Evolutionary conservation across 331 rosid genomes (phyloP), one percentile per base, ranked within the genome.

Genomic region (Cucumis variabilis): DNA sequence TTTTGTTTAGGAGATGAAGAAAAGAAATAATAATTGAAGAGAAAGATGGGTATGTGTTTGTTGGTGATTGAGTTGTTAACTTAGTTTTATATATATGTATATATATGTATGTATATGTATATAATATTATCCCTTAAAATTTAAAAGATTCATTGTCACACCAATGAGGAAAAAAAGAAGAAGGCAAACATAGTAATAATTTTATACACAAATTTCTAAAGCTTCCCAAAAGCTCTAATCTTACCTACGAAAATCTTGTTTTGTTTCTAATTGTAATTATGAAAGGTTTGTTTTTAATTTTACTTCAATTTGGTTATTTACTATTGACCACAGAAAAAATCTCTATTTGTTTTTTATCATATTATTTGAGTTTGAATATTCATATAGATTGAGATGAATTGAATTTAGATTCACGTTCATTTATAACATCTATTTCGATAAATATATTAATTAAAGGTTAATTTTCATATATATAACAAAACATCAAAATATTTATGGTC

Each of bases 21-120:
- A 46, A 23, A 46, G 6, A 74, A 37, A 10, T 28, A 80, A 82
- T 82, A 30, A 82, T n/a, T 41, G 84, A 48, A 11, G 41, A n/a
- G 27, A 19, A 37, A 55, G 7, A 3, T 13, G 25, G 63, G 4
- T 60, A 21, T 62, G 72, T 41, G 86, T 83, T 44, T 23, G 76
- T 85, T 85, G 17, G 69, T 67, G 80, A 85, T 85, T 85, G 87
- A 71, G 66, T 85, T 70, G n/a, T n/a, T n/a, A 51, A n/a, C n/a
- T 51, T 53, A 46, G 87, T n/a, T n/a, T n/a, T n/a, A n/a, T n/a
- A n/a, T n/a, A n/a, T n/a, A n/a, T n/a, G n/a, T n/a, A n/a, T n/a
- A n/a, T n/a, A n/a, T n/a, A n/a, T n/a, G n/a, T n/a, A n/a, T n/a
- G n/a, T 60, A 25, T 81, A 27, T 82, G 17, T 28, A 16, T 81